These are phyloP conservation scores for Nidula niveotomentosa DNA, from an alignment of 1,284 basidiomycete genomes.

Conservation along the genomic window DNA sequence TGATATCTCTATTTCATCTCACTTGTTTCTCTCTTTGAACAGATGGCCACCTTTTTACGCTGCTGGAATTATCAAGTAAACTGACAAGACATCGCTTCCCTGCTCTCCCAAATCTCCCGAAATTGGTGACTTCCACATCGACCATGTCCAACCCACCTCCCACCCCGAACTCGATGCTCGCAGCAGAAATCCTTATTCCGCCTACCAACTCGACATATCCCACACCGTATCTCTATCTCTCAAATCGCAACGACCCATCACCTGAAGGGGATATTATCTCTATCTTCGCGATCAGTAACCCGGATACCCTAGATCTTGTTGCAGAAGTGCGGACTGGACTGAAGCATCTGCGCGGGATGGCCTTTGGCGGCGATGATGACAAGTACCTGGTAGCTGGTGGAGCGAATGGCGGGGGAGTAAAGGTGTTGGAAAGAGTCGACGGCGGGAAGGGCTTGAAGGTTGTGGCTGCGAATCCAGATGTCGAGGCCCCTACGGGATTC, in stretches of 20 bases:
- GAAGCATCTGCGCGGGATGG: slow-evolving; percentile 50
- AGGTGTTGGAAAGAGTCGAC: slow-evolving; percentile 49
- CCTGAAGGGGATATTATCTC: slow-evolving; percentile 62
- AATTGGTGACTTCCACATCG: slow-evolving; percentile 38
- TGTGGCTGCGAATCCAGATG: slow-evolving; percentile 35
- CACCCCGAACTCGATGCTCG: slow-evolving; percentile 42
- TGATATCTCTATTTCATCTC: neutral
- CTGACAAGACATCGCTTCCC: slow-evolving; percentile 53
- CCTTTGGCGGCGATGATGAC: slow-evolving; percentile 48
- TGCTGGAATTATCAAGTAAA: slow-evolving; percentile 62
- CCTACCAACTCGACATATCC: slow-evolving; percentile 40
- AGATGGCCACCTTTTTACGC: slow-evolving; percentile 61
- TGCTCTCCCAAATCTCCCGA: slow-evolving; percentile 35
- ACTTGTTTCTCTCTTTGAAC: neutral
- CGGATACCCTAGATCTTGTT: slow-evolving; percentile 41
- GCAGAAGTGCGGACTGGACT: slow-evolving; percentile 50
- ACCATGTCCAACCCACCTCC: slow-evolving; percentile 45
- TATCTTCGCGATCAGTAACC: slow-evolving; percentile 46
- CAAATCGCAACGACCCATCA: slow-evolving; percentile 64
- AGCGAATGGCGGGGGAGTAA: slow-evolving; percentile 44
- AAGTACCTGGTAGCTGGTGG: slow-evolving; percentile 51
- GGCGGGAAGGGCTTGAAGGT: slow-evolving; percentile 43
- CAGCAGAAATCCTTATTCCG: slow-evolving; percentile 59
- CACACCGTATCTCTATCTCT: slow-evolving; percentile 53
- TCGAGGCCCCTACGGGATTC: slow-evolving; percentile 44